These are phyloP conservation scores for Exophiala calicioides DNA, from an alignment of 2,329 filamentous ascomycete species.

Conservation along the genomic window DNA sequence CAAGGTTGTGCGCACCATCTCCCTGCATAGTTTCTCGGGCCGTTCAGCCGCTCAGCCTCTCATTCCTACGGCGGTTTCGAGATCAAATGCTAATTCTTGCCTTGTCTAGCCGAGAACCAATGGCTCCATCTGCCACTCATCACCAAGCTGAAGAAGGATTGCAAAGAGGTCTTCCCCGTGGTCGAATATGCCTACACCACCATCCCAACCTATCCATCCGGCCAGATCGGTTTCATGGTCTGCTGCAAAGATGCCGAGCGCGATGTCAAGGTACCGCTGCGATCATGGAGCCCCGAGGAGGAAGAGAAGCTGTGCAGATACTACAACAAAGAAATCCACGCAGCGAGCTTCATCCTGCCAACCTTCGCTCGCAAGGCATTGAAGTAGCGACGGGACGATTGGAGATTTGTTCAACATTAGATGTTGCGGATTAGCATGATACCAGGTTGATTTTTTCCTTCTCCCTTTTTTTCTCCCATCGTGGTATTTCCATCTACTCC, in stretches of 20 bases:
- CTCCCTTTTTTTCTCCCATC: no score
- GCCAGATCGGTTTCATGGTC: slow-evolving; percentile 99
- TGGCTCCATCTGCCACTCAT: slow-evolving; percentile 97
- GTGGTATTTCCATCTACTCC: no score
- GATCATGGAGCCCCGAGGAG: slow-evolving; percentile 79
- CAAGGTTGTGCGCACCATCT: slow-evolving; percentile 96
- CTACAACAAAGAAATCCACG: slow-evolving; percentile 97
- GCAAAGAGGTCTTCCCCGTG: slow-evolving; percentile 94
- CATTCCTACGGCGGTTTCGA: no score
- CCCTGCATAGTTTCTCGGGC: slow-evolving; percentile 18
- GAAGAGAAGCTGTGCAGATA: slow-evolving; percentile 92
- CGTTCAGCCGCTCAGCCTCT: no score
- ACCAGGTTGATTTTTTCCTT: slow-evolving; percentile 23
- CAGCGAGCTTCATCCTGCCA: slow-evolving; percentile 88
- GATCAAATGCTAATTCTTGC: slow-evolving; percentile 24
- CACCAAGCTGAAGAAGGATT: slow-evolving; percentile 91
- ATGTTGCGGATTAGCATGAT: slow-evolving; percentile 17
- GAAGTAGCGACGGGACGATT: slow-evolving; percentile 35
- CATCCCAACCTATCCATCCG: slow-evolving; percentile 97
- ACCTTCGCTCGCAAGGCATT: slow-evolving; percentile 83
- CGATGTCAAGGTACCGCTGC: slow-evolving; percentile 81
- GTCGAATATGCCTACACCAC: slow-evolving; percentile 98
- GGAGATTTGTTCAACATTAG: neutral
- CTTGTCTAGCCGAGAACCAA: slow-evolving; percentile 83
- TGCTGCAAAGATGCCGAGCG: slow-evolving; percentile 90